Percentiles rank a stretch among this genome's conserved stretches.
phyloP scores from a whole-genome alignment of 805 yeast genomes.

The Helenozyma baotianmanensis region DNA sequence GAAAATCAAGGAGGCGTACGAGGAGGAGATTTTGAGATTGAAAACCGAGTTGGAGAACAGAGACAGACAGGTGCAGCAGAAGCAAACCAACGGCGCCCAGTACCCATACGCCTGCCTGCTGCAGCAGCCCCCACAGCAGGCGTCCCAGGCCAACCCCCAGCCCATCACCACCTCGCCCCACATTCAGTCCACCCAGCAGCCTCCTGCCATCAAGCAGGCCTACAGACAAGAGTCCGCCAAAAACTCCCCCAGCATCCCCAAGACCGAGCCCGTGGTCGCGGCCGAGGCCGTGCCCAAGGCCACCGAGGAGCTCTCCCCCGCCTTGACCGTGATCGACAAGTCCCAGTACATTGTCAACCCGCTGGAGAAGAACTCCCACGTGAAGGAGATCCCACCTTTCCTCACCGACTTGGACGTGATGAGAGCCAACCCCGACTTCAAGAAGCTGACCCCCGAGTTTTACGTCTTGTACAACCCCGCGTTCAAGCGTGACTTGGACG shows the following conservation, averaged over 20 bases:
- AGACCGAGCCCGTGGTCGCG: conserved; percentile 19
- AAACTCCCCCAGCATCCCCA: conserved; percentile 12
- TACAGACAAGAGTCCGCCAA: conserved; percentile 7
- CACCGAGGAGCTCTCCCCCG: conserved; percentile 14
- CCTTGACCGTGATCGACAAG: conserved; percentile 35
- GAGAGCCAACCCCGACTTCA: conserved; percentile 68
- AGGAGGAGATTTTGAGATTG: conserved; percentile 82
- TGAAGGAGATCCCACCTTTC: conserved; percentile 78
- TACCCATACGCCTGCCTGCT: conserved; percentile 31
- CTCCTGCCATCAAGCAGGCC: conserved; percentile 8
- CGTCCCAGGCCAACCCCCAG: conserved; percentile 1
- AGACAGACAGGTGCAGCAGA: conserved; percentile 52
- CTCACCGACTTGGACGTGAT: conserved; percentile 75
- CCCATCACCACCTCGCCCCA: not conserved
- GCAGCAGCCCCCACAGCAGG: conserved; percentile 15
- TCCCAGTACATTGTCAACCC: conserved; percentile 41
- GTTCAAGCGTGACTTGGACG: conserved; percentile 61
- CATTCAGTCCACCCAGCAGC: conserved; percentile 4
- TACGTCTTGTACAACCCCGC: conserved; percentile 89
- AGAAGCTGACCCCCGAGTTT: conserved; percentile 80
- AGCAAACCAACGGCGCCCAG: conserved; percentile 37
- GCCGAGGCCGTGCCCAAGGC: conserved; percentile 14
- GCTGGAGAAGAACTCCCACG: conserved; percentile 47
- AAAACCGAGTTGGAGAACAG: conserved; percentile 81
- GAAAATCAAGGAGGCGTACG: conserved; percentile 92